These are phyloP conservation scores for Psidium friedrichsthalianum DNA, from an alignment of 345 rosid genomes.

Conservation along the genomic window DNA sequence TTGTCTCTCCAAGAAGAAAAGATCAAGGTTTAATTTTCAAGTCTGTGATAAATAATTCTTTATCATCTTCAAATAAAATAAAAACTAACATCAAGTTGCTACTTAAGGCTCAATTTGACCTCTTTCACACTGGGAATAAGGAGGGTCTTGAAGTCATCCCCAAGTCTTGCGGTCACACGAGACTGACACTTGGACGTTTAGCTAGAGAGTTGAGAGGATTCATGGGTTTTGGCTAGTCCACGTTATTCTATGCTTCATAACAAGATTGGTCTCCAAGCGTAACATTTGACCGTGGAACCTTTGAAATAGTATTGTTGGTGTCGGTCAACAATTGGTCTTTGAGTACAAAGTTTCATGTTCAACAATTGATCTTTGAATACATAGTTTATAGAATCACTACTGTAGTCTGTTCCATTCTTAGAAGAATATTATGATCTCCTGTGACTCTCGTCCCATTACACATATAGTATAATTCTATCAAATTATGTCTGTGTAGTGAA, in stretches of 20 bases:
- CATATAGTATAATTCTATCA: not conserved
- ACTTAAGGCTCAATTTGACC: too few species aligned
- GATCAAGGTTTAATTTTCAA: too few species aligned
- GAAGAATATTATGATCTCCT: not conserved
- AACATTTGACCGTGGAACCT: not conserved
- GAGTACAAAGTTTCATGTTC: not conserved
- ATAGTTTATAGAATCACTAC: not conserved
- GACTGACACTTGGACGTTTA: not conserved
- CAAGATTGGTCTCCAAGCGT: not conserved
- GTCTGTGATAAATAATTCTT: too few species aligned
- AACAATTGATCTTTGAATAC: not conserved
- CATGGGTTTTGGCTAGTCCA: not conserved
- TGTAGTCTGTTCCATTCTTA: not conserved
- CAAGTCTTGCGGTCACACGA: too few species aligned
- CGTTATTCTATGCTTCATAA: not conserved
- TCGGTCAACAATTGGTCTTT: not conserved
- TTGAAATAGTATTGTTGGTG: not conserved
- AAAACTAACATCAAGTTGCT: too few species aligned
- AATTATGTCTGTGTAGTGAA: not conserved
- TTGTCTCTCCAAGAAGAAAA: too few species aligned
- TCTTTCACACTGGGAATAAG: not conserved
- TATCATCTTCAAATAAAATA: too few species aligned
- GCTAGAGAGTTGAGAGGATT: not conserved
- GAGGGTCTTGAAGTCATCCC: not conserved
- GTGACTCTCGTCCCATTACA: not conserved